A percentile compares a stretch with the other conserved stretches of the same genome.
Conservation (phyloP, 192 early-diverging fungal genomes). For the Bifiguratus adelaidae region DNA sequence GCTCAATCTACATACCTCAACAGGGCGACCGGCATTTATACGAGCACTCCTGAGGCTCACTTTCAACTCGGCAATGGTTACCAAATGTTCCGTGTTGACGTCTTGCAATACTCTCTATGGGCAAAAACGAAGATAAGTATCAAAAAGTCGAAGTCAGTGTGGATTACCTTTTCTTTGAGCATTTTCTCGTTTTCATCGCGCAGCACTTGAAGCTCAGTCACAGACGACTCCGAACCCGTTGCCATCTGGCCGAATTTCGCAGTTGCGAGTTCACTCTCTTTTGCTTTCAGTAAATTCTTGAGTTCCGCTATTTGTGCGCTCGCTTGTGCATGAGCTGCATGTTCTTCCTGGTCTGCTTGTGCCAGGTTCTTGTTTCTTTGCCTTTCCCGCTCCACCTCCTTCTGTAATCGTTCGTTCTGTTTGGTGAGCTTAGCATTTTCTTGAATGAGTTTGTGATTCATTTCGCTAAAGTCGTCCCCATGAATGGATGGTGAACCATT, state of each 20-base stretch:
- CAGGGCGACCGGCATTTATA: no score
- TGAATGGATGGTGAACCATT: no score
- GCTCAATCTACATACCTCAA: no score
- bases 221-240: background rate
- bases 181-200: background rate
- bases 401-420: background rate
- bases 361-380: no score
- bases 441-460: no score
- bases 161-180: background rate
- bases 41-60: no score
- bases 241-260: background rate
- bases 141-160: background rate
- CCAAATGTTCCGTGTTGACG: background rate
- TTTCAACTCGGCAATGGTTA: background rate
- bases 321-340: no score
- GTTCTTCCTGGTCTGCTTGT: no score
- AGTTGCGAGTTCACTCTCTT: background rate
- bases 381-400: background rate
- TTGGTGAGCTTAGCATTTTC: background rate
- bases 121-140: background rate
- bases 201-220: background rate
- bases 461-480: no score
- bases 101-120: conserved; percentile 1
- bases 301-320: no score
- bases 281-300: background rate